Evolutionary conservation across 1,139 yeast genomes (phyloP).

Genomic region (Casaregolazyma lundiana): DNA sequence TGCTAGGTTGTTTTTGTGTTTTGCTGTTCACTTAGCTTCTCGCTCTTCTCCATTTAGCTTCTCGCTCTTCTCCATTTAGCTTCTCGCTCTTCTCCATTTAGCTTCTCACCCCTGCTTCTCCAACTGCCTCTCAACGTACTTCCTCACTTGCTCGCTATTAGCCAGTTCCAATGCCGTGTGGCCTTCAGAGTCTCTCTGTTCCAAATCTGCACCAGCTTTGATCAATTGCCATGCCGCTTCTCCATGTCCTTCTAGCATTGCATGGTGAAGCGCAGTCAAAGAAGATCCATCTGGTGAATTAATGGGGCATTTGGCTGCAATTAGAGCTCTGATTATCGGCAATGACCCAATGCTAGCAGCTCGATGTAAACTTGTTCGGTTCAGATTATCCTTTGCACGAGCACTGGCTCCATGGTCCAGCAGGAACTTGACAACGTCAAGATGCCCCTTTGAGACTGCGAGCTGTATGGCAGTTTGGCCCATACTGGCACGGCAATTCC

Average conservation of each 20-base stretch:
- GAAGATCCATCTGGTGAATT: conserved; percentile 68
- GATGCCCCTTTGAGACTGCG: conserved; percentile 67
- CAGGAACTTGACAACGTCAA: conserved; percentile 48
- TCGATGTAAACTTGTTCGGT: conserved; percentile 68
- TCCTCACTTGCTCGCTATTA: conserved; percentile 53
- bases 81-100: not conserved
- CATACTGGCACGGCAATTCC: conserved; percentile 50
- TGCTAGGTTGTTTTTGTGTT: not conserved
- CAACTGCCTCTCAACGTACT: conserved; percentile 24
- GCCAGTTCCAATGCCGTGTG: conserved; percentile 58
- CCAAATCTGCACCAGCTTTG: conserved; percentile 61
- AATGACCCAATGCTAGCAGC: conserved; percentile 78
- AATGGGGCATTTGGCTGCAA: conserved; percentile 56
- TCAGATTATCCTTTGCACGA: conserved; percentile 60
- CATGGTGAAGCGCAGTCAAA: conserved; percentile 88
- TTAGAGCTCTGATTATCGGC: conserved; percentile 47
- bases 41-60: not conserved
- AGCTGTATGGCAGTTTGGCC: conserved; percentile 77
- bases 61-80: not conserved
- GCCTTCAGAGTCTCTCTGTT: conserved; percentile 47
- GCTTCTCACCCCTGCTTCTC: not conserved
- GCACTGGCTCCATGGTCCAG: conserved; percentile 55
- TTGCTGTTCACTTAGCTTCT: not conserved
- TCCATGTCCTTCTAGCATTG: conserved; percentile 86
- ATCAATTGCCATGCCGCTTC: conserved; percentile 65